Conservation (phyloP, 2,329 filamentous ascomycete species). For the Neonectria neomacrospora region DNA sequence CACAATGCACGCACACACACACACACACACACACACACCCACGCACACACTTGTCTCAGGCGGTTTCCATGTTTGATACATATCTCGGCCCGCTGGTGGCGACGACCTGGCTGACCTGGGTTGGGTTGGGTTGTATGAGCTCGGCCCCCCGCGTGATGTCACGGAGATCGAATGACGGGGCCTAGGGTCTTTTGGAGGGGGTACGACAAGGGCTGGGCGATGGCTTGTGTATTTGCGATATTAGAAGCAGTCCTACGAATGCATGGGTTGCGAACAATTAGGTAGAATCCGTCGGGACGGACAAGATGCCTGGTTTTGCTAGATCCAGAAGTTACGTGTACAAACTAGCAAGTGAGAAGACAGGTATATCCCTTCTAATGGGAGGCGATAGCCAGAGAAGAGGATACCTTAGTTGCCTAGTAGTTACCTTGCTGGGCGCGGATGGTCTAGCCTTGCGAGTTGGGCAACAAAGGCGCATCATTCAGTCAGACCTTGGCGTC, state of each 20-base stretch:
- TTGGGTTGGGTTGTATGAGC: conserved; percentile 11
- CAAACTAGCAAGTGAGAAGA: background rate
- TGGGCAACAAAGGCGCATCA: conserved; percentile 14
- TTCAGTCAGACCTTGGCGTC: conserved; percentile 1
- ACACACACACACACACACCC: conserved; percentile 12
- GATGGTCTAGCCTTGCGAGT: conserved; percentile 12
- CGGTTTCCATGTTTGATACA: conserved; percentile 24
- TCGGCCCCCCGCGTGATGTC: conserved; percentile 37
- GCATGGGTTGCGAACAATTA: background rate
- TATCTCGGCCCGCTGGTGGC: conserved; percentile 28
- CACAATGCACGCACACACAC: background rate
- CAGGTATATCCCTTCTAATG: conserved; percentile 2
- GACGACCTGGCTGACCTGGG: conserved; percentile 16
- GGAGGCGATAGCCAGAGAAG: background rate
- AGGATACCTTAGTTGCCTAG: background rate
- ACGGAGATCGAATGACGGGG: conserved; percentile 39
- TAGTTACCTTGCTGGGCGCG: conserved; percentile 8
- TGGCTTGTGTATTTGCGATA: background rate
- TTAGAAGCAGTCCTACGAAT: background rate
- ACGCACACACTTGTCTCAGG: conserved; percentile 33
- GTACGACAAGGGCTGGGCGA: conserved; percentile 13
- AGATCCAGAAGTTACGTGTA: conserved; percentile 3
- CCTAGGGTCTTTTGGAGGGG: conserved; percentile 22
- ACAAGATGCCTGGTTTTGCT: background rate
- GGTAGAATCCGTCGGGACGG: background rate